Conservation (phyloP, 225 moss, liverwort and hornwort species). For the Physcomitrellopsis africana region DNA sequence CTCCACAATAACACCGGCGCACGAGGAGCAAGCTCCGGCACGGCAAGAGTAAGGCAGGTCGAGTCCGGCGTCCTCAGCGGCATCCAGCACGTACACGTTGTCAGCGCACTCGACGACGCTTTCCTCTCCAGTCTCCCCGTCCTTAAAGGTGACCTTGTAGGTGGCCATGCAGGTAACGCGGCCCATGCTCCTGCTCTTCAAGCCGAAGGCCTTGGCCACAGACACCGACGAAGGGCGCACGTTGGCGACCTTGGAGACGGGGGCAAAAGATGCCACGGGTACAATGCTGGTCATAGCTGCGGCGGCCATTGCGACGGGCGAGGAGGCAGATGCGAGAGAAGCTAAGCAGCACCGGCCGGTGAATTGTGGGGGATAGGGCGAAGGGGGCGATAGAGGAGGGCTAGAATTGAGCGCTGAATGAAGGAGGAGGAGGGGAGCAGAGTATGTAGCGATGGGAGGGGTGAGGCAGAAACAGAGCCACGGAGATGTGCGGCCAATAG, state of each 20-base stretch:
- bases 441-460: not conserved
- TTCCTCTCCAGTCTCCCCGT: no score
- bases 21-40: no score
- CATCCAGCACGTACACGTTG: not conserved
- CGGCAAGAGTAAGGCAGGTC: slow-evolving; percentile 27
- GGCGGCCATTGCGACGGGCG: not conserved
- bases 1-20: not conserved
- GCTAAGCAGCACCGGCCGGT: no score
- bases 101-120: no score
- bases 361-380: not conserved
- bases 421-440: not conserved
- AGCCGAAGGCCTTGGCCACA: no score
- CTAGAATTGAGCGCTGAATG: not conserved
- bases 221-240: not conserved
- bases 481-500: not conserved
- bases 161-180: not conserved
- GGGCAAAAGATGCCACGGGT: not conserved
- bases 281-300: not conserved
- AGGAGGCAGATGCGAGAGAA: no score
- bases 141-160: not conserved
- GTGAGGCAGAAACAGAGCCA: not conserved
- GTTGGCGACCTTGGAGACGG: not conserved
- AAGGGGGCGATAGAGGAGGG: not conserved
- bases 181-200: not conserved
- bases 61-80: not conserved